A percentile compares a stretch with the other conserved stretches of the same genome.
Conservation (phyloP, 768 basidiomycete genomes). For the Macrolepiota fuliginosa region DNA sequence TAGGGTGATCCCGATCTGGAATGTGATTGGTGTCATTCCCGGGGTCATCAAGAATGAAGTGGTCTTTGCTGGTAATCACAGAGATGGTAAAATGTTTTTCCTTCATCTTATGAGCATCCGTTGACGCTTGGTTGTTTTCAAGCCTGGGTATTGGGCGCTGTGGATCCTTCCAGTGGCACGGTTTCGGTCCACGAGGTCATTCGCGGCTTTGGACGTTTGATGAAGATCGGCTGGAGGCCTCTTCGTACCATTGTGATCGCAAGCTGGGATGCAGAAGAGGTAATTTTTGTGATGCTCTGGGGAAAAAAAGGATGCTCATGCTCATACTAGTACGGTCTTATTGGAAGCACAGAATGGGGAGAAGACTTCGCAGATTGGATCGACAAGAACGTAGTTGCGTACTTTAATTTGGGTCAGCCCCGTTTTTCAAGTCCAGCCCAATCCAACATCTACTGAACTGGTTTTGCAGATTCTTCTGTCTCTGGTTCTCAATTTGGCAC, state of each 20-base stretch:
- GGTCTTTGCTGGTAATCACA: conserved; percentile 79
- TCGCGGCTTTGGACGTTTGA: conserved; percentile 64
- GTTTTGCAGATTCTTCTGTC: conserved; percentile 40
- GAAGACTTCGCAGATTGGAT: conserved; percentile 92
- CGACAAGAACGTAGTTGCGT: conserved; percentile 73
- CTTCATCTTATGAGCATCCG: background rate
- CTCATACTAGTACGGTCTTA: conserved; percentile 47
- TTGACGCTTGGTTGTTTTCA: background rate
- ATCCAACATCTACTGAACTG: background rate
- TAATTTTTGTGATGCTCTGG: conserved; percentile 26
- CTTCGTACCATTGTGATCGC: conserved; percentile 62
- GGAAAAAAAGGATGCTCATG: background rate
- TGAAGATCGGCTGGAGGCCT: conserved; percentile 78
- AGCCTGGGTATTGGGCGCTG: conserved; percentile 53
- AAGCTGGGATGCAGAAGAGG: conserved; percentile 76
- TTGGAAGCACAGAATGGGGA: conserved; percentile 90
- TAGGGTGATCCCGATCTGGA: conserved; percentile 88
- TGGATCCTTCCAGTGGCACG: conserved; percentile 76
- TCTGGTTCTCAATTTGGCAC: conserved; percentile 56
- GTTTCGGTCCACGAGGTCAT: conserved; percentile 73
- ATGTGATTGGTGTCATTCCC: conserved; percentile 79
- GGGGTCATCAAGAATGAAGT: conserved; percentile 83
- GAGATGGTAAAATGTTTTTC: conserved; percentile 58
- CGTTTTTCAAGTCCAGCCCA: background rate
- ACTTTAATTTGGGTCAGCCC: conserved; percentile 71